A percentile compares a stretch with the other conserved stretches of the same genome.
phyloP scores from a whole-genome alignment of 352 stramenopile genomes.

The Hyphochytrium catenoides region DNA sequence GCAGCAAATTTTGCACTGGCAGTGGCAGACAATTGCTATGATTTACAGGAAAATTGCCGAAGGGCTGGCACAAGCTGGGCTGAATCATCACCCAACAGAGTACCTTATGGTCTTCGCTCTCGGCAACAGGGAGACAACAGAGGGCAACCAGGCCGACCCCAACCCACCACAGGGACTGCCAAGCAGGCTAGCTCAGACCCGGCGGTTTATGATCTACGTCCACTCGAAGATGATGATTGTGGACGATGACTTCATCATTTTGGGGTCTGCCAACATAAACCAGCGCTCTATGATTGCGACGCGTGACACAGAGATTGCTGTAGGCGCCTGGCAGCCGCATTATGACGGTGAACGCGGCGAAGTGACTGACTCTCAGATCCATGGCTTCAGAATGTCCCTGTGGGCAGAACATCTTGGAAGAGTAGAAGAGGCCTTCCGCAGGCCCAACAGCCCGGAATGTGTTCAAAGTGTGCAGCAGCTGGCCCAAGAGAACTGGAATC shows the following conservation, averaged over 20 bases:
- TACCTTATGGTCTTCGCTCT: conserved; percentile 17
- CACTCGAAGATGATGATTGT: conserved; percentile 14
- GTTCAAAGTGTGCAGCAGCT: conserved; percentile 1
- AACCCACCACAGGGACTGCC: conserved; percentile 7
- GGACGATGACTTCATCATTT: background rate
- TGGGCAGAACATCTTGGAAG: background rate
- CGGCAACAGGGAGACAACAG: conserved; percentile 9
- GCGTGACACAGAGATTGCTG: background rate
- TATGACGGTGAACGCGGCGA: conserved; percentile 2
- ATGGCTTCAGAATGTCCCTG: background rate
- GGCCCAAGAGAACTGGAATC: background rate
- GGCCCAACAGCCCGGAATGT: conserved; percentile 2
- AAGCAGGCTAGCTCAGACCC: conserved; percentile 9
- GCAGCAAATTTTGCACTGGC: conserved; percentile 11
- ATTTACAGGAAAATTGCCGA: conserved; percentile 11
- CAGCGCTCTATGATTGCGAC: background rate
- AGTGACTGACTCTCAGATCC: conserved; percentile 5
- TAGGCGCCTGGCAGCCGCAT: conserved; percentile 4
- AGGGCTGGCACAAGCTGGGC: conserved; percentile 7
- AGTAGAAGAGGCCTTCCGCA: background rate
- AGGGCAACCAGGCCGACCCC: conserved; percentile 8
- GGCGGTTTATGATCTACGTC: conserved; percentile 14
- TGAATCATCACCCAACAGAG: conserved; percentile 11
- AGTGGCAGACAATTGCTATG: conserved; percentile 11
- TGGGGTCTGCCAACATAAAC: background rate